Conservation (phyloP, 2,329 filamentous ascomycete genomes). For the Massarina eburnea region DNA sequence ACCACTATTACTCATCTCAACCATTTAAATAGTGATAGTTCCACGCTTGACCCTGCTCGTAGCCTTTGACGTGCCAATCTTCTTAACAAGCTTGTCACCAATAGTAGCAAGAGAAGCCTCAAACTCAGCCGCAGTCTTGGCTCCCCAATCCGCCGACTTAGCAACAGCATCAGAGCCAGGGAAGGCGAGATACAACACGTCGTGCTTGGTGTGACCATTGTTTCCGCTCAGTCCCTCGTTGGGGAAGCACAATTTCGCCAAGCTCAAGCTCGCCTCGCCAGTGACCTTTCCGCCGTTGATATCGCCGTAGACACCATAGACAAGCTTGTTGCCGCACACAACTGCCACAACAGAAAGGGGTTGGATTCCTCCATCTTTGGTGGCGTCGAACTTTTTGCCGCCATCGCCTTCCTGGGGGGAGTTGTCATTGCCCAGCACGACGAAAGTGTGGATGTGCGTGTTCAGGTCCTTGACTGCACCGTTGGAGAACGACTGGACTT, state of each 20-base stretch:
- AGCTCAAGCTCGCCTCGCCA: conserved; percentile 60
- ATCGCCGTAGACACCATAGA: conserved; percentile 65
- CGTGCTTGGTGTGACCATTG: conserved; percentile 57
- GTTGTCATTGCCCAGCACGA: conserved; percentile 56
- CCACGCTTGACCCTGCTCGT: conserved; percentile 2
- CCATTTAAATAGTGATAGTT: background rate
- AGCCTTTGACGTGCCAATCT: conserved; percentile 7
- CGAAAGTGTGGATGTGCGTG: conserved; percentile 55
- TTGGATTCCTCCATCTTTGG: conserved; percentile 46
- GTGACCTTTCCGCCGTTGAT: conserved; percentile 59
- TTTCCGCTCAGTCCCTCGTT: conserved; percentile 54
- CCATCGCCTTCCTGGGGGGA: conserved; percentile 15
- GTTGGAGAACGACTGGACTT: conserved; percentile 12
- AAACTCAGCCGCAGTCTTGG: conserved; percentile 53
- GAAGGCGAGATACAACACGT: conserved; percentile 66
- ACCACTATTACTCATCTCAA: background rate
- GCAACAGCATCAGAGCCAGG: conserved; percentile 59
- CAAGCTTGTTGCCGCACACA: conserved; percentile 54
- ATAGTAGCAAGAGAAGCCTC: conserved; percentile 55
- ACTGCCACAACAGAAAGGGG: conserved; percentile 59
- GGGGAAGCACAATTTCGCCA: conserved; percentile 60
- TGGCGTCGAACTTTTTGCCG: conserved; percentile 13
- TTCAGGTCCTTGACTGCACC: conserved; percentile 50
- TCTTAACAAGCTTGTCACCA: conserved; percentile 55
- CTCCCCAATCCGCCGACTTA: conserved; percentile 60